Conservation (phyloP, 257 asterid species). For the Solanum dulcamara region DNA sequence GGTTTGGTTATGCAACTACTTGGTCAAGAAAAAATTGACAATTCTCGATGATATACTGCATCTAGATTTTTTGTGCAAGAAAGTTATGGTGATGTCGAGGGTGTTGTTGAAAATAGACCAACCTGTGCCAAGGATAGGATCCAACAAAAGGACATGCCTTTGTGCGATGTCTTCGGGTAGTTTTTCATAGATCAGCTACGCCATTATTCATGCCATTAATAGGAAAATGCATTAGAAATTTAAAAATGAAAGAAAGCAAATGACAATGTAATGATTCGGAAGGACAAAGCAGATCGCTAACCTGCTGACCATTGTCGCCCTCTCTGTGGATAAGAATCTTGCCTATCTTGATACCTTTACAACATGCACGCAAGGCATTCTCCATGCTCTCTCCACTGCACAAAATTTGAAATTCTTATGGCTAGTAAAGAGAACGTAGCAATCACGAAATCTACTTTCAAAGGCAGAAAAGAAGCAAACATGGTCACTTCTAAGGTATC, state of each 20-base stretch:
- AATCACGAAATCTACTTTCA: not conserved
- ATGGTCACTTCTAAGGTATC: not conserved
- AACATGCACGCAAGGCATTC: slow-evolving; percentile 6
- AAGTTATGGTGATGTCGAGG: not conserved
- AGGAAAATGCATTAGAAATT: not conserved
- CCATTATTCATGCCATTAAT: not conserved
- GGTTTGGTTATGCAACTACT: not conserved
- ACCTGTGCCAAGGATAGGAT: slow-evolving; percentile 50
- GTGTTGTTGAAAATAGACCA: slow-evolving; percentile 1
- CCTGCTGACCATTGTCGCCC: slow-evolving; percentile 7
- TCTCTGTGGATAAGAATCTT: slow-evolving; percentile 8
- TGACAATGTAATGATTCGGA: not conserved
- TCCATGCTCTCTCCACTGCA: slow-evolving; percentile 84
- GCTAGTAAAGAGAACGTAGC: not conserved
- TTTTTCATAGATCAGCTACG: slow-evolving; percentile 27
- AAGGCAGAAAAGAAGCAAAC: not conserved
- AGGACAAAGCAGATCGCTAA: not conserved
- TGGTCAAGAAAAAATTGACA: not conserved
- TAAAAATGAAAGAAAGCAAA: not conserved
- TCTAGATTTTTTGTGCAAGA: not conserved
- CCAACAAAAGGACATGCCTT: slow-evolving; percentile 2
- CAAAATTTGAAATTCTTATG: not conserved
- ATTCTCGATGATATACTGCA: not conserved
- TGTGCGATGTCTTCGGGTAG: slow-evolving; percentile 2
- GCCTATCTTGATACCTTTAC: slow-evolving; percentile 9